Conservation (phyloP, 139 green algal genomes). For the Chlorella sp. region DNA sequence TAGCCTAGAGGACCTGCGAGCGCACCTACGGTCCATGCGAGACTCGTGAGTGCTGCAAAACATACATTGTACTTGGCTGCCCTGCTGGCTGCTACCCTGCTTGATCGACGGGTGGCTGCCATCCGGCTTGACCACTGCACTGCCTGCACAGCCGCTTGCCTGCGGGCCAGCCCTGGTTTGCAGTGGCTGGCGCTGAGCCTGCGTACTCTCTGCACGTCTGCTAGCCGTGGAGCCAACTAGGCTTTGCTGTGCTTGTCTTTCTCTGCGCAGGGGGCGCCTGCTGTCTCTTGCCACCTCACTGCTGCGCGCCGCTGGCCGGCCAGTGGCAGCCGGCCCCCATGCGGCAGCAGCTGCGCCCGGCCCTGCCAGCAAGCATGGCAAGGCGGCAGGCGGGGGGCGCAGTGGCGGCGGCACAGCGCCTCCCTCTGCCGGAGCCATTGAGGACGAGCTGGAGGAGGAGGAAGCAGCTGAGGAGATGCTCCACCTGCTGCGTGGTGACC, state of each 20-base stretch:
- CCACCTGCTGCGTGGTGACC: not conserved
- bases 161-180: too few relatives aligned
- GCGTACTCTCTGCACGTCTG: too few relatives aligned
- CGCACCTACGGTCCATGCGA: not conserved
- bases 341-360: not conserved
- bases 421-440: too few relatives aligned
- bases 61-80: not conserved
- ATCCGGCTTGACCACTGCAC: too few relatives aligned
- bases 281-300: not conserved
- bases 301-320: not conserved
- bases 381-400: not conserved
- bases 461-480: constrained; percentile 17
- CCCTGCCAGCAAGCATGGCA: not conserved
- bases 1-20: not conserved
- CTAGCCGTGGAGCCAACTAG: too few relatives aligned
- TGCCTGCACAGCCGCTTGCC: too few relatives aligned
- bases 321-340: too few relatives aligned
- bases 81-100: not conserved
- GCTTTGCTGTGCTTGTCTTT: not conserved
- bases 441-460: not conserved
- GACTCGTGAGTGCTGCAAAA: not conserved
- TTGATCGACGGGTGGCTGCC: too few relatives aligned
- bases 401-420: not conserved
- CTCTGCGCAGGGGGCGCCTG: constrained; percentile 15
- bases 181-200: too few relatives aligned